A percentile compares a stretch with the other conserved stretches of the same genome.
Evolutionary conservation across 257 asterid genomes (phyloP).

Genomic region (Echium plantagineum): DNA sequence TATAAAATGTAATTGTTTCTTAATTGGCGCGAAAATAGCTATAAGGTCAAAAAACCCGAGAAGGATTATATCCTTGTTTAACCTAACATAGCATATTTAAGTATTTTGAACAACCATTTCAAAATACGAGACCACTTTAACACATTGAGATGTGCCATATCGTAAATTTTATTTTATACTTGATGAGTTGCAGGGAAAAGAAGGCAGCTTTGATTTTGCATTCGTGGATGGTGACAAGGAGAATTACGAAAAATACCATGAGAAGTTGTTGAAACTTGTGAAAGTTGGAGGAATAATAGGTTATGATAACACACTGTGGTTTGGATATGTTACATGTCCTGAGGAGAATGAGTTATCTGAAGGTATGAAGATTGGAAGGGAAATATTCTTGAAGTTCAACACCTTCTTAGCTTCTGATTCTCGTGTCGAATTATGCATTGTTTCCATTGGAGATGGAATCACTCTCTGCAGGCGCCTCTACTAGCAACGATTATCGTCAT

Average conservation of each 20-base stretch:
- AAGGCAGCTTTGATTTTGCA: constrained; percentile 37
- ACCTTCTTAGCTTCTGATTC: constrained; percentile 32
- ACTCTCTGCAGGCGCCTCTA: constrained; percentile 35
- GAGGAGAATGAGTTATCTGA: constrained; percentile 32
- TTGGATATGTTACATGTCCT: constrained; percentile 34
- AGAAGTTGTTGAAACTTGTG: constrained; percentile 26
- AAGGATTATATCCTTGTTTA: too few relatives aligned
- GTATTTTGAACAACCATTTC: too few relatives aligned
- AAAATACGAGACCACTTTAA: too few relatives aligned
- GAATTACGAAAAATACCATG: constrained; percentile 36
- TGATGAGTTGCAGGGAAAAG: too few relatives aligned
- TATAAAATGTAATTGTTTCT: too few relatives aligned
- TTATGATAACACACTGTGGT: constrained; percentile 49
- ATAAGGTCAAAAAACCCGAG: too few relatives aligned
- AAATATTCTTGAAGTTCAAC: constrained; percentile 18
- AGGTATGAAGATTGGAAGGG: constrained; percentile 15
- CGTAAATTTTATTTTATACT: too few relatives aligned
- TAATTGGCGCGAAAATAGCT: too few relatives aligned
- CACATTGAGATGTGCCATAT: too few relatives aligned
- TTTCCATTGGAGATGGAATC: constrained; percentile 48
- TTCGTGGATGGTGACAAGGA: constrained; percentile 42
- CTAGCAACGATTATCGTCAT: constrained; percentile 3
- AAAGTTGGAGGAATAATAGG: constrained; percentile 39
- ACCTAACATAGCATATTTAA: too few relatives aligned
- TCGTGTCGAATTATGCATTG: constrained; percentile 32